Evolutionary conservation across 164 flowering plant genomes (phyloP), one percentile per base, ranked within the genome.

Genomic region (Saururus chinensis): DNA sequence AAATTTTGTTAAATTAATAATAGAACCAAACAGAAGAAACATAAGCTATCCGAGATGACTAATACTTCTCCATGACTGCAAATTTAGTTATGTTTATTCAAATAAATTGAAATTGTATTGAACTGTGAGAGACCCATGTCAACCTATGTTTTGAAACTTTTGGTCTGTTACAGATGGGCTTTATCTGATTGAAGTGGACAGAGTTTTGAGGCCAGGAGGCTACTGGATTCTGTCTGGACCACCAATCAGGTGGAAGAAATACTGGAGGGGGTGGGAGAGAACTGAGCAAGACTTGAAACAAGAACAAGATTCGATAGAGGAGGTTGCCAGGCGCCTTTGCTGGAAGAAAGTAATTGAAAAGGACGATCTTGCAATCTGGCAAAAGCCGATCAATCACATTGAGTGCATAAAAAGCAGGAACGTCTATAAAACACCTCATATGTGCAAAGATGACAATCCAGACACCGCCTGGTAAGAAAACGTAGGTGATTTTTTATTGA

Each of bases 171-270:
- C 81, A 93, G 99, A 83, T 77, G 99, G 96, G 16, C 13, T 88
- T 64, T 90, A 85, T 68, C 74, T 95, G 53, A 81, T 75, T 59
- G 99, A 95, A 79, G 93, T 95, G 57, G 97, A 95, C 72, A 77
- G 99, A 73, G 80, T 95, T 64, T 70, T 91, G 17, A 78, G 97
- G 66, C 99, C 99, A 24, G 99, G 99, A 60, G 99, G 95, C n/a
- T 93, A 93, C 54, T 93, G 97, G 99, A 78, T 90, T 77, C 89
- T 93, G 20, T 93, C 97, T 40, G 99, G 97, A 19, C 99, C 99
- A 20, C 99, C 99, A 0, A 83, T 95, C 56, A 72, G 54, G 57
- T 95, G 96, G 97, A 88, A 85, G 80, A 88, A 76, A 62, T 73
- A 90, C 75, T 88, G 90, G 89, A 80, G 74, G 80, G 99, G 99